Evolutionary conservation across 371 early-diverging fungal genomes (phyloP).

Genomic region (Mucor lusitanicus): DNA sequence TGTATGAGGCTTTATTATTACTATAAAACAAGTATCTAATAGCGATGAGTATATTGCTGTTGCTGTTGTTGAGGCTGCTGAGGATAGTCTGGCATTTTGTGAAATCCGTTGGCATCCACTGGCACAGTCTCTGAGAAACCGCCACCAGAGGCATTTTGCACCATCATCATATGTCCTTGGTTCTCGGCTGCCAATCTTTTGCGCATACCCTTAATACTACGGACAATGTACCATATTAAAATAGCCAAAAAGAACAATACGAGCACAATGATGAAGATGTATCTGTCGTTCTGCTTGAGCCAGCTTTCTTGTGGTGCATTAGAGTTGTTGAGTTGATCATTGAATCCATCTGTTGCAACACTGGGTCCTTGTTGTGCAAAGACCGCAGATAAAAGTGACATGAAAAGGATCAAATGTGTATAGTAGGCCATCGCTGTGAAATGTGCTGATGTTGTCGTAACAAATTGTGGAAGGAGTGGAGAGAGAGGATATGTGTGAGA

Average conservation of each 20-base stretch:
- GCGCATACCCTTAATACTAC: constrained; percentile 30
- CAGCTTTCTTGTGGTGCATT: constrained; percentile 17
- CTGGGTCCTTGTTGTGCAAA: neutral
- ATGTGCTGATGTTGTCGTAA: neutral
- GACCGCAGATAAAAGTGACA: neutral
- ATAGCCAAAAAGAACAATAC: constrained; percentile 16
- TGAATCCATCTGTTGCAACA: constrained; percentile 14
- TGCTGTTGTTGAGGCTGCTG: constrained; percentile 4
- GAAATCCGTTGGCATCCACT: constrained; percentile 15
- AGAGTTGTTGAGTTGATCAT: neutral
- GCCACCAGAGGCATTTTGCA: constrained; percentile 8
- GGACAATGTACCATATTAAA: constrained; percentile 26
- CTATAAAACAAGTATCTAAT: constrained; percentile 10
- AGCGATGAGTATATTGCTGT: constrained; percentile 22
- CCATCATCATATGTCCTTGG: constrained; percentile 26
- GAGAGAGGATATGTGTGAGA: neutral
- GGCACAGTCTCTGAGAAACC: constrained; percentile 22
- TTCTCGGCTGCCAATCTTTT: constrained; percentile 26
- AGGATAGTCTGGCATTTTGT: constrained; percentile 23
- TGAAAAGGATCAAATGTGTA: neutral
- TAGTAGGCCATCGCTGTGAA: neutral
- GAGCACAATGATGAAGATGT: constrained; percentile 25
- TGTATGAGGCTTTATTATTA: neutral
- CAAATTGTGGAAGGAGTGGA: constrained; percentile 19
- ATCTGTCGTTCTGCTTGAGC: constrained; percentile 21